Conservation (phyloP, 805 yeast genomes). For the Candida boidinii region DNA sequence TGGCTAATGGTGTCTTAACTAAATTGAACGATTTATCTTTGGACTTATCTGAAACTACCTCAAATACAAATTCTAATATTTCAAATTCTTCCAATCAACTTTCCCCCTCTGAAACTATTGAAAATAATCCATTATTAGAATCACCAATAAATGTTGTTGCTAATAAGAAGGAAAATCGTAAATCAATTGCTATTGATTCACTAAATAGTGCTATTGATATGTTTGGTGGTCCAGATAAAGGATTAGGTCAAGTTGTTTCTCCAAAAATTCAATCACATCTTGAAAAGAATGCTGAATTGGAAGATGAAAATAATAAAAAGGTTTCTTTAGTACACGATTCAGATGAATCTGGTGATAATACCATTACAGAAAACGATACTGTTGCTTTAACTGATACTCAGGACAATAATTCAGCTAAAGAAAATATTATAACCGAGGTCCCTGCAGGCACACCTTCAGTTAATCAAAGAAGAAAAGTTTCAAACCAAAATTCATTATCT, state of each 20-base stretch:
- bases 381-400: too few relatives aligned
- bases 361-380: neutral
- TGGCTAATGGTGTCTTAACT: conserved; percentile 23
- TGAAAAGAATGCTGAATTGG: conserved; percentile 3
- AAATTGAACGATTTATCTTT: conserved; percentile 5
- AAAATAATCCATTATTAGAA: neutral
- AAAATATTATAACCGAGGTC: too few relatives aligned
- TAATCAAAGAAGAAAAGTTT: too few relatives aligned
- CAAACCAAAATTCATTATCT: too few relatives aligned
- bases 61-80: neutral
- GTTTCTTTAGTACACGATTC: neutral
- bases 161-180: conserved; percentile 19
- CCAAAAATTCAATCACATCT: too few relatives aligned
- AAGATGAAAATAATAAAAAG: conserved; percentile 1
- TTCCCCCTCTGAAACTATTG: too few relatives aligned
- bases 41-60: neutral
- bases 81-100: too few relatives aligned
- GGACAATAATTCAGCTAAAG: too few relatives aligned
- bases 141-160: neutral
- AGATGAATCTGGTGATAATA: neutral
- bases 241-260: too few relatives aligned
- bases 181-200: conserved; percentile 24
- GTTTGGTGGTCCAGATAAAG: too few relatives aligned
- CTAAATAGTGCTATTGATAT: conserved; percentile 24
- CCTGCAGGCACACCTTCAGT: too few relatives aligned